Evolutionary conservation across 495 filamentous ascomycete genomes (phyloP).

Genomic region (Lichina pygmaea): DNA sequence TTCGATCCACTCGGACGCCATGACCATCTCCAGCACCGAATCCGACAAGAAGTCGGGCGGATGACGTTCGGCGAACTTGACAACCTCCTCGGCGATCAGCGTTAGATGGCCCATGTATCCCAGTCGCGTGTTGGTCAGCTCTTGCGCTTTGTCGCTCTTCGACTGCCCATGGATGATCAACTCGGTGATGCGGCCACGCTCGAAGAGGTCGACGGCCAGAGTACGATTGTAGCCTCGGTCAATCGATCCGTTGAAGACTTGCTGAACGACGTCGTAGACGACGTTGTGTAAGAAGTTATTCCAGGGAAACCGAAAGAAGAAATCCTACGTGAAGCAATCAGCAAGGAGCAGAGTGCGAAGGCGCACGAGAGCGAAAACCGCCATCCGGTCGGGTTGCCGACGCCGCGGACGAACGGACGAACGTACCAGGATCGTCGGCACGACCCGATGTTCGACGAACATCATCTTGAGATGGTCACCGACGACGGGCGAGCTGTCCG

Average conservation of each 20-base stretch:
- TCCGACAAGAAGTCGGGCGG: conserved; percentile 67
- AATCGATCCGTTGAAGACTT: conserved; percentile 98
- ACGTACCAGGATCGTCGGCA: conserved; percentile 82
- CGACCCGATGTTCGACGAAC: conserved; percentile 82
- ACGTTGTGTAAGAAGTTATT: conserved; percentile 99
- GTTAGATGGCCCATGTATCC: conserved; percentile 98
- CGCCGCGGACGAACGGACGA: neutral
- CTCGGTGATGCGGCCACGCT: conserved; percentile 67
- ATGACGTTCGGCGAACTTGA: conserved; percentile 91
- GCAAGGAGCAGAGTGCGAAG: neutral
- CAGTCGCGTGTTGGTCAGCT: conserved; percentile 60
- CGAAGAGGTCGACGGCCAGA: conserved; percentile 82
- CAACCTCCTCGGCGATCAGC: conserved; percentile 91
- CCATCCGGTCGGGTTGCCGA: neutral
- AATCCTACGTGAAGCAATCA: conserved; percentile 24
- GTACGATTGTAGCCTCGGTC: conserved; percentile 80
- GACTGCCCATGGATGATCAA: conserved; percentile 76
- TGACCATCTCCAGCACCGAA: conserved; percentile 63
- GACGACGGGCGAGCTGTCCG: conserved; percentile 64
- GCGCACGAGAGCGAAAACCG: neutral
- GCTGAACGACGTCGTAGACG: conserved; percentile 95
- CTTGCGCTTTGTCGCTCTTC: conserved; percentile 60
- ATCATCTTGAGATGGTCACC: conserved; percentile 91
- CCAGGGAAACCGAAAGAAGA: conserved; percentile 98
- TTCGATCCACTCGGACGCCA: conserved; percentile 68